A percentile compares a stretch with the other conserved stretches of the same genome.
Conservation (phyloP, 2,329 filamentous ascomycete species). For the Fusarium proliferatum region DNA sequence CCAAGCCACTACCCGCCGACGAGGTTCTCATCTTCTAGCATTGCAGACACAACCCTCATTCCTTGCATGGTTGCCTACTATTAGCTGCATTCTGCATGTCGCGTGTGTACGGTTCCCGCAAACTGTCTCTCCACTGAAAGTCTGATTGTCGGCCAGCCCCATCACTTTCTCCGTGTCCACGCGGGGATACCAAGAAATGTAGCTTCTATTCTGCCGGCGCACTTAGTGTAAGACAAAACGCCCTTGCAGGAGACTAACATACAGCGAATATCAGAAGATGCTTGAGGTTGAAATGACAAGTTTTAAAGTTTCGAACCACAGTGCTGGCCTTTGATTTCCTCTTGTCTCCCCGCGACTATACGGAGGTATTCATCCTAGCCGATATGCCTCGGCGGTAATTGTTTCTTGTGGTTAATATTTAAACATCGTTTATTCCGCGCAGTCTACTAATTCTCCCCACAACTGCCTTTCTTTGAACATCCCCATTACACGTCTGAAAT, state of each 20-base stretch:
- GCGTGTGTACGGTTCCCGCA: too few relatives aligned
- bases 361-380: not conserved
- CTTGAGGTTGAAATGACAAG: not conserved
- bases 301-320: not conserved
- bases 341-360: not conserved
- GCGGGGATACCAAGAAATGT: not conserved
- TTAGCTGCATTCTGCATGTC: too few relatives aligned
- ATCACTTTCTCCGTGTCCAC: not conserved
- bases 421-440: rapidly evolving
- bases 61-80: too few relatives aligned
- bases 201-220: not conserved
- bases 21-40: too few relatives aligned
- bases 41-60: too few relatives aligned
- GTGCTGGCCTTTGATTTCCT: not conserved
- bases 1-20: too few relatives aligned
- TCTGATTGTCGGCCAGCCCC: rapidly evolving
- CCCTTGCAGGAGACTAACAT: not conserved
- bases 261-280: not conserved
- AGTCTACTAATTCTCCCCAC: not conserved
- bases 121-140: not conserved
- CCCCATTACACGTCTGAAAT: too few relatives aligned
- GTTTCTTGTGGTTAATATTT: not conserved
- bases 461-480: too few relatives aligned
- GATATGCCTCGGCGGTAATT: not conserved
- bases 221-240: not conserved